Base-by-base conservation (phyloP, 331 rosid genomes). In the Stylosanthes scabra region DNA sequence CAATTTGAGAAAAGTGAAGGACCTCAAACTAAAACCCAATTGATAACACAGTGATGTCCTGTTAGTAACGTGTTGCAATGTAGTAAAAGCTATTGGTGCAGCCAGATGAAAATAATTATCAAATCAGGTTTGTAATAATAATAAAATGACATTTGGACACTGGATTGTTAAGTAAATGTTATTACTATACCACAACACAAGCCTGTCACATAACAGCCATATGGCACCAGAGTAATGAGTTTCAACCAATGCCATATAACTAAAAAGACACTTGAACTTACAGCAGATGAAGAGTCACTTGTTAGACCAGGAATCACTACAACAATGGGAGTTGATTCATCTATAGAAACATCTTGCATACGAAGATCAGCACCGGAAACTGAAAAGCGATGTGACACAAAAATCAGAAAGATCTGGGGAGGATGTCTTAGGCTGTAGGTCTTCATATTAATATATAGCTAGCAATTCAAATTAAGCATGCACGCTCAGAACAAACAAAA, bases 271-370 rank as follows among this genome's bases (percentile, higher is more conserved):
- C 55, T 7, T 28, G 67, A 20, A 78, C 98, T 88, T 86, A 93
- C 97, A 72, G 95, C 59, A 59, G 97, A 85, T 29, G 84, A 58
- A 59, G 98, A 93, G 70, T 93, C 98, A 69, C 97, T 93, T 15
- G 98, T 90, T 68, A 93, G 83, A 70, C 98, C 98, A 75, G 98
- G 98, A 81, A 93, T 83, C 28, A 88, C 87, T 58, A 90, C 20
- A 78, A 93, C 79, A 69, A 90, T 80, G 50, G 97, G 98, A 51
- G 84, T 87, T 11, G 82, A 76, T 44, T 88, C 90, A 63, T 85
- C 87, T 70, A 74, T 75, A 45, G 78, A 65, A 60, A 73, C 72
- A 77, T 29, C 59, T 27, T 71, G 74, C 74, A 25, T 50, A 64
- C 52, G 78, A 52, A 20, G 14, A 71, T 68, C 77, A 70, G 41